Conservation (phyloP, 2,329 filamentous ascomycete species). For the Teratosphaeria gauchensis region DNA sequence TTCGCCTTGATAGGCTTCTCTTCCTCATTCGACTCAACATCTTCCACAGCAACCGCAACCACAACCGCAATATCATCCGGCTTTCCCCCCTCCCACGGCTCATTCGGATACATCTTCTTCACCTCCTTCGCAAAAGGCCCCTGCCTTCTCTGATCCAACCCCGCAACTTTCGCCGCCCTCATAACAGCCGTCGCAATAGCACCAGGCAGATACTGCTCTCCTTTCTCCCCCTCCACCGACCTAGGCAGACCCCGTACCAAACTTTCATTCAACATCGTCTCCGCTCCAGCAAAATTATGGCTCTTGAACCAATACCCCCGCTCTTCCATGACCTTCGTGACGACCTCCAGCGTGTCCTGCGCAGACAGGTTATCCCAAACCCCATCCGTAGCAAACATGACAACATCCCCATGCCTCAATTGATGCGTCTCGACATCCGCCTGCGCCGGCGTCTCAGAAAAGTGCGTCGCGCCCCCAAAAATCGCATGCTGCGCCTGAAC, state of each 20-base stretch:
- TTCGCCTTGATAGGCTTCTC: slow-evolving; percentile 24
- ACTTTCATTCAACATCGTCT: slow-evolving; percentile 21
- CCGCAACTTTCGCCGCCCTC: slow-evolving; percentile 73
- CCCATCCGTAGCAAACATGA: slow-evolving; percentile 90
- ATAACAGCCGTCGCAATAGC: slow-evolving; percentile 71
- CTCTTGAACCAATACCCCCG: slow-evolving; percentile 25
- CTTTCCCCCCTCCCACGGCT: slow-evolving; percentile 86
- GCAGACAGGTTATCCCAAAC: slow-evolving; percentile 93
- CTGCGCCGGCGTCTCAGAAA: slow-evolving; percentile 76
- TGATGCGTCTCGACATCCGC: slow-evolving; percentile 67
- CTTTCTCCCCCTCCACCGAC: slow-evolving; percentile 13
- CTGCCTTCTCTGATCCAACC: slow-evolving; percentile 69
- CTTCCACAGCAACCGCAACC: slow-evolving; percentile 66
- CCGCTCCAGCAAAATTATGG: slow-evolving; percentile 17
- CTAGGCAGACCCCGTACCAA: slow-evolving; percentile 14
- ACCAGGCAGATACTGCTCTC: slow-evolving; percentile 57
- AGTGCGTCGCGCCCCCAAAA: slow-evolving; percentile 61
- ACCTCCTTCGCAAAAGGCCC: slow-evolving; percentile 94
- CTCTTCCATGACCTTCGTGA: slow-evolving; percentile 58
- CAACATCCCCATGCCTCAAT: slow-evolving; percentile 80
- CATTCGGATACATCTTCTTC: slow-evolving; percentile 73
- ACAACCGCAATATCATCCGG: slow-evolving; percentile 91
- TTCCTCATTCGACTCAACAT: slow-evolving; percentile 18
- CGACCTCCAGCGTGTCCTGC: slow-evolving; percentile 74
- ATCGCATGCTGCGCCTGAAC: slow-evolving; percentile 70